A percentile compares a stretch with the other conserved stretches of the same genome.
phyloP scores from a whole-genome alignment of 331 rosid species.

The Phaseolus coccineus region DNA sequence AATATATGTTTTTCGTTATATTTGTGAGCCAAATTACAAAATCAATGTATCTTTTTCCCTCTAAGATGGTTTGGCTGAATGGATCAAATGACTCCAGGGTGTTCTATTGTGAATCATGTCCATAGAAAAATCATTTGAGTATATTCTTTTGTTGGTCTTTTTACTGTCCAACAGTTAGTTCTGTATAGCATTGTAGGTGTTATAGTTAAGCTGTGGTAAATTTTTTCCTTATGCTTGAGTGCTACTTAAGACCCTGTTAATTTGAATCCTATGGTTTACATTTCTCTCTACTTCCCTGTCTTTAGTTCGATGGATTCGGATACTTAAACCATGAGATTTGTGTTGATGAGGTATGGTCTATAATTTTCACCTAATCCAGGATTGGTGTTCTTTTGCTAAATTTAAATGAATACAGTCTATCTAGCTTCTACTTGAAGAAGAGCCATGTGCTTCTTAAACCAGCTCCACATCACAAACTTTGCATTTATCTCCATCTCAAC shows the following conservation, averaged over 20 bases:
- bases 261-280: background rate
- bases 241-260: background rate
- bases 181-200: background rate
- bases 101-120: background rate
- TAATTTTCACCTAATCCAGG: background rate
- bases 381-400: background rate
- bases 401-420: background rate
- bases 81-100: background rate
- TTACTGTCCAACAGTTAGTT: background rate
- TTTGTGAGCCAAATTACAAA: constrained; percentile 20
- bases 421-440: constrained; percentile 1
- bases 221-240: background rate
- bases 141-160: background rate
- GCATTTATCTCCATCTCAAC: background rate
- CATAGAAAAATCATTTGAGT: background rate
- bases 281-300: background rate
- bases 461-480: background rate
- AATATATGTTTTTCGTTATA: constrained; percentile 35
- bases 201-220: background rate
- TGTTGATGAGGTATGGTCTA: background rate
- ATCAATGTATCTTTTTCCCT: background rate
- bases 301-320: background rate
- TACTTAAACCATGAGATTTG: background rate
- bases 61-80: background rate
- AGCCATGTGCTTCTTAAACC: background rate